A percentile compares a stretch with the other conserved stretches of the same genome.
phyloP scores from a whole-genome alignment of 768 basidiomycete species.

The Brasilioporus rufonigricans region DNA sequence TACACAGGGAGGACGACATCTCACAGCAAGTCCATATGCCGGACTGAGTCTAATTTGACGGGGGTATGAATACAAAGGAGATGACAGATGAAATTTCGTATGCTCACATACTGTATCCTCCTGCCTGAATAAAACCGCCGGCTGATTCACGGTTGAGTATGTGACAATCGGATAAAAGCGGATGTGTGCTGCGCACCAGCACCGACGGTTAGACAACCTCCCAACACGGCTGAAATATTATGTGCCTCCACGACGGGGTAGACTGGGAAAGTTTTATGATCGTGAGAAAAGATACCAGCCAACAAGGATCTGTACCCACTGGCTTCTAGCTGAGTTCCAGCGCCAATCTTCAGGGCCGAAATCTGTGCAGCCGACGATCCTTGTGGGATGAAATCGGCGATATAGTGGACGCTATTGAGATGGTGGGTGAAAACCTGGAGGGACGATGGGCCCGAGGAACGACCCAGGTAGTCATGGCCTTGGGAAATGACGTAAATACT shows the following conservation, averaged over 20 bases:
- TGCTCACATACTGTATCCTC: constrained; percentile 39
- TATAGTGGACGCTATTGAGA: constrained; percentile 8
- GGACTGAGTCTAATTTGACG: constrained; percentile 12
- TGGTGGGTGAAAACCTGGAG: constrained; percentile 18
- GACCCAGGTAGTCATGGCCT: constrained; percentile 18
- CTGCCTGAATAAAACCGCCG: constrained; percentile 49
- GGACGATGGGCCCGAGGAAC: constrained; percentile 16
- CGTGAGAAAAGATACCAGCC: neutral
- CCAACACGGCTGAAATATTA: constrained; percentile 15
- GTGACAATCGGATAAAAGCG: too few relatives aligned
- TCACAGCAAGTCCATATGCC: constrained; percentile 13
- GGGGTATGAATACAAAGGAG: neutral
- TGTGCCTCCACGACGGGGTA: constrained; percentile 7
- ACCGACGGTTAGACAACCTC: constrained; percentile 19
- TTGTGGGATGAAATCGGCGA: constrained; percentile 14
- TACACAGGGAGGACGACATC: neutral
- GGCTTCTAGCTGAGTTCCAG: constrained; percentile 11
- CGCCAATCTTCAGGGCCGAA: constrained; percentile 12
- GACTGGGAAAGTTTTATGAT: neutral
- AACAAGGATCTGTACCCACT: constrained; percentile 1
- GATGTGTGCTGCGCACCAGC: constrained; percentile 1
- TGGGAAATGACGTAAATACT: neutral
- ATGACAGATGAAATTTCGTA: neutral
- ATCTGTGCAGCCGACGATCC: constrained; percentile 12
- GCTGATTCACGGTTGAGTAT: neutral